phyloP scores from a whole-genome alignment of 139 green algal species.

The Coelastrella sp. region DNA sequence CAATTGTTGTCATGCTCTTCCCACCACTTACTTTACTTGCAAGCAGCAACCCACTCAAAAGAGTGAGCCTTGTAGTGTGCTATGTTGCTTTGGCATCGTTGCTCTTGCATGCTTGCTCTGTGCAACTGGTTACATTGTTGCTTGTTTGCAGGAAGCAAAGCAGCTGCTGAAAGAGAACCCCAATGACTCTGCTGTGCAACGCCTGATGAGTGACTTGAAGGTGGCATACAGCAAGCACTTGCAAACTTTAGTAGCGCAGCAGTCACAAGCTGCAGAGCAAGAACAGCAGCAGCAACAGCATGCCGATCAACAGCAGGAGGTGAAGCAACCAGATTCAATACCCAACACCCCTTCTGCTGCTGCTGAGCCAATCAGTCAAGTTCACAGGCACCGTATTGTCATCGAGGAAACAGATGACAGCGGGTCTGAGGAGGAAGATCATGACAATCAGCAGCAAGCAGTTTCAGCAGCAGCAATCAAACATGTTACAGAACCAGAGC shows the following conservation, averaged over 20 bases:
- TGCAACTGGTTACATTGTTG: neutral
- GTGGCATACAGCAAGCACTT: conserved; percentile 18
- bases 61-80: too few species aligned
- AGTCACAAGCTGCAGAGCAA: neutral
- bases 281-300: conserved; percentile 8
- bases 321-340: too few species aligned
- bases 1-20: too few species aligned
- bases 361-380: neutral
- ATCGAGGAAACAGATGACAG: conserved; percentile 42
- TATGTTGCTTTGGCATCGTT: too few species aligned
- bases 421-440: neutral
- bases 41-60: too few species aligned
- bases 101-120: neutral
- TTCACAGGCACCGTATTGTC: conserved; percentile 15
- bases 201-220: neutral
- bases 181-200: neutral
- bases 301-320: neutral
- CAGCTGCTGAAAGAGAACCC: conserved; percentile 30
- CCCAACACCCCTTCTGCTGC: neutral
- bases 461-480: neutral
- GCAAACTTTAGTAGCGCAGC: neutral
- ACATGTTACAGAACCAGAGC: neutral
- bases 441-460: neutral
- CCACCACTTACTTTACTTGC: too few species aligned
- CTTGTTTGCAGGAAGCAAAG: conserved; percentile 16